Percentiles rank a stretch among this genome's conserved stretches.
Evolutionary conservation across 352 stramenopile genomes (phyloP).

Genomic region (Pythium brassicae): DNA sequence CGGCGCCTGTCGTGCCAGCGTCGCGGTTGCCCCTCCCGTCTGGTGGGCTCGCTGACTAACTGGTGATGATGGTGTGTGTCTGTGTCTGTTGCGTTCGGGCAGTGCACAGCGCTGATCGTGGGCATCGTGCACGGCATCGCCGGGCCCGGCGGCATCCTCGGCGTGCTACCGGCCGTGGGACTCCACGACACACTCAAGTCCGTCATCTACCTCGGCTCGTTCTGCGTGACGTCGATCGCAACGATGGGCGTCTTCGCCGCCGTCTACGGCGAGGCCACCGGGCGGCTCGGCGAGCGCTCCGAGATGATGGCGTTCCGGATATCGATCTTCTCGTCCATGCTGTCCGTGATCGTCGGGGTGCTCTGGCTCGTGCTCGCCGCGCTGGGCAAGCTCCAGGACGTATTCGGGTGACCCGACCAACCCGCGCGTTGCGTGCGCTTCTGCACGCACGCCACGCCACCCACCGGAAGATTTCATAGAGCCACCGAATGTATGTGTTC

Average conservation of each 20-base stretch:
- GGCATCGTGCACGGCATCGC: slow-evolving; percentile 91
- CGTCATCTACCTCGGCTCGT: slow-evolving; percentile 84
- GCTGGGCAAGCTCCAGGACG: slow-evolving; percentile 69
- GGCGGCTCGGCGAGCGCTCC: slow-evolving; percentile 60
- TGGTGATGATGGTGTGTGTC: not conserved
- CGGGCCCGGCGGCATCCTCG: slow-evolving; percentile 72
- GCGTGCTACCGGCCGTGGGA: slow-evolving; percentile 87
- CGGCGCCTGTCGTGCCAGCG: slow-evolving; percentile 1
- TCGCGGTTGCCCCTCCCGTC: too few species aligned
- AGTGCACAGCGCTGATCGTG: slow-evolving; percentile 78
- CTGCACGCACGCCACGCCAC: too few species aligned
- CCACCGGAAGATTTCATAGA: too few species aligned
- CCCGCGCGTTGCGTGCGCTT: too few species aligned
- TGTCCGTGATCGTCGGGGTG: slow-evolving; percentile 80
- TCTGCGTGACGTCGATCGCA: slow-evolving; percentile 85
- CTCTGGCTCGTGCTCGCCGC: slow-evolving; percentile 79
- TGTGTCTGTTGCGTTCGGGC: not conserved
- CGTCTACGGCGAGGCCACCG: slow-evolving; percentile 76
- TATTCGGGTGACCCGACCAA: slow-evolving; percentile 79
- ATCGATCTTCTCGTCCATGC: slow-evolving; percentile 77
- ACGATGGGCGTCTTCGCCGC: slow-evolving; percentile 90
- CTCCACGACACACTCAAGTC: slow-evolving; percentile 81
- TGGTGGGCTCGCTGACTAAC: too few species aligned
- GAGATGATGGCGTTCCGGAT: slow-evolving; percentile 76
- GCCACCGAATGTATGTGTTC: too few species aligned